Evolutionary conservation across 2,329 filamentous ascomycete genomes (phyloP), one percentile per base, ranked within the genome.

Genomic region (Geosmithia morbida): DNA sequence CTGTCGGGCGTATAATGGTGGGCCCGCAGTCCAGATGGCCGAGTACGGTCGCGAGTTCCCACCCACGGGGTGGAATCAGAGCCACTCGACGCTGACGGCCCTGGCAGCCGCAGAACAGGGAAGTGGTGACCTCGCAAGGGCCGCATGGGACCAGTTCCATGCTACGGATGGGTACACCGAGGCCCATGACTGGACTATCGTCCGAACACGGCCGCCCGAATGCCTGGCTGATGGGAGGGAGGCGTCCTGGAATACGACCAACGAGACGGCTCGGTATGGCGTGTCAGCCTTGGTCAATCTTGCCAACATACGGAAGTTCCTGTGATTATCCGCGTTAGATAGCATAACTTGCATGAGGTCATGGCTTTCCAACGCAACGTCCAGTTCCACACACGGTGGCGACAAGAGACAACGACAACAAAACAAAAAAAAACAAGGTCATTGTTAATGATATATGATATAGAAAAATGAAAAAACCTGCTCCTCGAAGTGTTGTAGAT

Each of bases 41-140:
- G 66, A 74, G 0, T 81, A 79, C 51, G 76, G 76, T 6, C 55
- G 56, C 1, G 59, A 59, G 44, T 79, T 74, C 48, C 61, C 69
- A 16, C 65, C 51, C 3, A 50, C 71, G 5, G 73, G 59, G 44
- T 58, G 80, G 45, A 61, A 63, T 44, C 77, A 81, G 54, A 75
- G 70, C 0, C 77, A 81, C 55, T 78, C 76, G 1, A 67, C 75
- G 2, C 62, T 80, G 8, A 72, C 76, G 1, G 77, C 75, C 0
- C 79, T 74, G 52, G 70, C 66, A 2, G 72, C 74, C 0, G 55
- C 58, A 18, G 59, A 65, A 47, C 55, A 59, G 1, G 58, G 59
- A 4, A 76, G 78, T 47, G 59, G 59, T 1, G 71, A 66, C 0
- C 60, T 76, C 3, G 74, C 71, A 0, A 52, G 59, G 14, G 63